Conservation (phyloP, 2,329 filamentous ascomycete genomes). For the Aaosphaeria arxii region DNA sequence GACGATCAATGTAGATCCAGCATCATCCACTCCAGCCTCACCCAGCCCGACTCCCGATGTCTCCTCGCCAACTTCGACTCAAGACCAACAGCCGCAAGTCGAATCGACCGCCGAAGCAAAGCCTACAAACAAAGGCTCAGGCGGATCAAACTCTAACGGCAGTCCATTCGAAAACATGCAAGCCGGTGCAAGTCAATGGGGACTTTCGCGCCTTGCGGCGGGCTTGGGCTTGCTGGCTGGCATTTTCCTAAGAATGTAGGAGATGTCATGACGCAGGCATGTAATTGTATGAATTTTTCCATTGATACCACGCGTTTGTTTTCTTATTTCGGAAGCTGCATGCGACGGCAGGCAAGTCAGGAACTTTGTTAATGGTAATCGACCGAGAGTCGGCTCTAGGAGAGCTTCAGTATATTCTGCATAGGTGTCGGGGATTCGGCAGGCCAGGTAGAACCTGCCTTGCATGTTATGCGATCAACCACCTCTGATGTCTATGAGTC, state of each 20-base stretch:
- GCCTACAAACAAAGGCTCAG: constrained; percentile 1
- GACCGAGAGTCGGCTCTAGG: no score
- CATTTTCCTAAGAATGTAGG: background rate
- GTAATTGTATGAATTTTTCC: no score
- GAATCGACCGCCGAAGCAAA: background rate
- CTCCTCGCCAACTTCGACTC: background rate
- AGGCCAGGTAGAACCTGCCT: no score
- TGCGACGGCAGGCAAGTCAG: no score
- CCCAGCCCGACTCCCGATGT: background rate
- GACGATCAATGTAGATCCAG: background rate
- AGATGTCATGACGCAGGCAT: no score
- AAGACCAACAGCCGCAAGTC: background rate
- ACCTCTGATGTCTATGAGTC: no score
- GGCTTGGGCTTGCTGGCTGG: background rate
- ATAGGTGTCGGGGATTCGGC: no score
- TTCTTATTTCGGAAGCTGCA: no score
- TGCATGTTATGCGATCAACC: no score
- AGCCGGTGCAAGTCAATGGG: constrained; percentile 12
- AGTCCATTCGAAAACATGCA: constrained; percentile 27
- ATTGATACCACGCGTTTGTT: no score
- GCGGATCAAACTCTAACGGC: constrained; percentile 15
- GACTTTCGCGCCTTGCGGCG: constrained; percentile 2
- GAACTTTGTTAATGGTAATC: no score
- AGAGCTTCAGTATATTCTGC: no score
- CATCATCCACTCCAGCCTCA: background rate